Percentiles rank a stretch among this genome's conserved stretches.
These are phyloP conservation scores for Citrus inodora DNA, from an alignment of 345 rosid species.

Conservation along the genomic window DNA sequence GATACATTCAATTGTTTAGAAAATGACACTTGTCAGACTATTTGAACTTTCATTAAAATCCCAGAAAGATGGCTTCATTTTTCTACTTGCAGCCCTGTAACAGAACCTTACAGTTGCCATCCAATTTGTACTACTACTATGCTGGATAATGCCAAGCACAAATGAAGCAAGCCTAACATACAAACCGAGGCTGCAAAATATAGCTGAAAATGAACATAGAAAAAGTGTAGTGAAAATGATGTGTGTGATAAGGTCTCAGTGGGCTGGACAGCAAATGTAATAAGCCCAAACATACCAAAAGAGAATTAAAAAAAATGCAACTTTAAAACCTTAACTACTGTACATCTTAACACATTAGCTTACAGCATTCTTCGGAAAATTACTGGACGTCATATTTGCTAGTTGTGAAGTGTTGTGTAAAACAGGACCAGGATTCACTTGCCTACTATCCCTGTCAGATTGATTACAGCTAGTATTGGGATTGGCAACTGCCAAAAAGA, in stretches of 20 bases:
- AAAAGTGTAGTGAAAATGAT: background rate
- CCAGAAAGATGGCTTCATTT: background rate
- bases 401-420: slow-evolving; percentile 26
- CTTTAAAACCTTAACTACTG: background rate
- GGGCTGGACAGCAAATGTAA: background rate
- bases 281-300: background rate
- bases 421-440: slow-evolving; percentile 29
- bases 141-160: background rate
- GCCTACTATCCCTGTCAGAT: slow-evolving; percentile 31
- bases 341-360: slow-evolving; percentile 18
- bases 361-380: slow-evolving; percentile 38
- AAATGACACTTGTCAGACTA: background rate
- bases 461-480: slow-evolving; percentile 30
- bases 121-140: slow-evolving; percentile 6
- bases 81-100: background rate
- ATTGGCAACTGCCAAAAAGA: slow-evolving; percentile 42
- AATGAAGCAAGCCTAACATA: background rate
- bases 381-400: slow-evolving; percentile 26
- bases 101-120: background rate
- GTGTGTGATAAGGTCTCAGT: background rate
- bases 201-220: background rate
- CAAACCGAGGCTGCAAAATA: background rate
- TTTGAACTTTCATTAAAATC: slow-evolving; percentile 1
- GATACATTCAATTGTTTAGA: background rate
- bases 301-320: background rate